Evolutionary conservation across 495 filamentous ascomycete species (phyloP).

Genomic region (Aspergillus nidulans): DNA sequence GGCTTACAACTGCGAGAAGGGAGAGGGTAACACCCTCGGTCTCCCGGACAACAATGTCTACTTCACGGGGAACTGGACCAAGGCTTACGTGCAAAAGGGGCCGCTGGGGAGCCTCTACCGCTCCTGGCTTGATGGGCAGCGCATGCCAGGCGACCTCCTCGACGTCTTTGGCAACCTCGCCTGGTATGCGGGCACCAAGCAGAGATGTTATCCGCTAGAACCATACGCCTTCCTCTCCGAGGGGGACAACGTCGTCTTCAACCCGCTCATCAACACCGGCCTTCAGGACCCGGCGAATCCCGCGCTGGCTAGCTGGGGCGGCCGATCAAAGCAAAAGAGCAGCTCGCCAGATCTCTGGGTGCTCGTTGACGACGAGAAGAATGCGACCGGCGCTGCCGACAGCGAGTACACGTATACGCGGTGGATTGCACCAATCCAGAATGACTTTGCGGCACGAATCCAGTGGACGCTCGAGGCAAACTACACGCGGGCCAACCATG

Average conservation of each 20-base stretch:
- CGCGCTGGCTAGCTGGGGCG: neutral
- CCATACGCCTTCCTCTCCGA: neutral
- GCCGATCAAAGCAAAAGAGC: neutral
- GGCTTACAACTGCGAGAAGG: neutral
- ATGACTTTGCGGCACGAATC: neutral
- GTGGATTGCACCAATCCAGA: neutral
- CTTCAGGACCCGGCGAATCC: neutral
- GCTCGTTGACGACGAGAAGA: neutral
- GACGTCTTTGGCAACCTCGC: neutral
- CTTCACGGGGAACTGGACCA: neutral
- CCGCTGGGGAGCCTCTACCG: neutral
- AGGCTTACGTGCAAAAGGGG: neutral
- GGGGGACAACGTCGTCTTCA: neutral
- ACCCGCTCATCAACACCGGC: neutral
- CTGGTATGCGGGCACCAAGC: neutral
- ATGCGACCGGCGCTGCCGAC: neutral
- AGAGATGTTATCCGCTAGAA: neutral
- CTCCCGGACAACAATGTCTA: neutral
- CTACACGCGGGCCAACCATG: neutral
- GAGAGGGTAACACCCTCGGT: neutral
- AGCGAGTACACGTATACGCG: neutral
- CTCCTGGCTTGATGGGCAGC: neutral
- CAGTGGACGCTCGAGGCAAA: neutral
- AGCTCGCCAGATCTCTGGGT: neutral
- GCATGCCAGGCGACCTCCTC: neutral